Conservation (phyloP, 2,329 filamentous ascomycete genomes). For the Apiospora koreana region DNA sequence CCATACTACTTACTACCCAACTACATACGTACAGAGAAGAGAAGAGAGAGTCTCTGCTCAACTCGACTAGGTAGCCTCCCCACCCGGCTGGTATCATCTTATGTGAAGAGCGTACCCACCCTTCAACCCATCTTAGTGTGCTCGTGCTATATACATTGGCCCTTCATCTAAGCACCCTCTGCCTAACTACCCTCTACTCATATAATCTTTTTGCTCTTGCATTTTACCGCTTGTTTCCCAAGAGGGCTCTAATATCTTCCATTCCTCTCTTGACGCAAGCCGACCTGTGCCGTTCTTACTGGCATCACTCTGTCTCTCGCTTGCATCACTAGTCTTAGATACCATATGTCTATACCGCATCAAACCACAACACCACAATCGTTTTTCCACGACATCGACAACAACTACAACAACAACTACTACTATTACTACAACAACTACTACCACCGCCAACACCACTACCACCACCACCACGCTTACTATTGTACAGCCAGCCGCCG, state of each 20-base stretch:
- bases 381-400: slow-evolving; percentile 1
- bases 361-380: slow-evolving; percentile 5
- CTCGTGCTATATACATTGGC: slow-evolving; percentile 8
- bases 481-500: slow-evolving; percentile 3
- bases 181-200: slow-evolving; percentile 7
- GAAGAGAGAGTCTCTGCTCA: background rate
- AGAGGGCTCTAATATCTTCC: background rate
- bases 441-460: background rate
- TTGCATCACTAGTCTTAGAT: slow-evolving; percentile 6
- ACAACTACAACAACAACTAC: background rate
- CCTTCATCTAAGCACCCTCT: slow-evolving; percentile 8
- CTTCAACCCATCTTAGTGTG: background rate
- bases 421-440: background rate
- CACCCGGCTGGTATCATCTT: slow-evolving; percentile 5
- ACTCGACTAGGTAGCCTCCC: slow-evolving; percentile 1
- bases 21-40: background rate
- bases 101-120: slow-evolving; percentile 8
- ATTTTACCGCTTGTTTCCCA: slow-evolving; percentile 7
- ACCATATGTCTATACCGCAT: slow-evolving; percentile 4
- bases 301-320: slow-evolving; percentile 9
- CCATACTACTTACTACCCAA: slow-evolving; percentile 4
- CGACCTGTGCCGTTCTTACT: background rate
- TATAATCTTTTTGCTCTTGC: slow-evolving; percentile 5
- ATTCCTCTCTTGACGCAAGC: slow-evolving; percentile 1
- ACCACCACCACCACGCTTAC: background rate